Base-by-base conservation (phyloP, 163 green algal genomes). In the Trebouxia gelatinosa region DNA sequence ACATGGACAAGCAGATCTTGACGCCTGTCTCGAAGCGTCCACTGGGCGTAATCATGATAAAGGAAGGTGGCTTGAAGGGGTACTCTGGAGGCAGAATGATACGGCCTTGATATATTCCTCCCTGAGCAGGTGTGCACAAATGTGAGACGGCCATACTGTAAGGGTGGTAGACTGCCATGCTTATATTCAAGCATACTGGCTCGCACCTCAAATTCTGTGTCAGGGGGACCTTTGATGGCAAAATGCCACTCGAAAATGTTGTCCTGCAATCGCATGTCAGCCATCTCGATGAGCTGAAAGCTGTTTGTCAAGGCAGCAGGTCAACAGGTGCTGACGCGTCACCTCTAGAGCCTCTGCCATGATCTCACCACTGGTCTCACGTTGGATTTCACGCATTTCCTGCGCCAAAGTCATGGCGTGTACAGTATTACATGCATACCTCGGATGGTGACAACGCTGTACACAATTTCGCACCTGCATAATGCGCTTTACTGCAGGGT, bases 241-340 rank as follows among this genome's bases (percentile, higher is more conserved):
- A 99, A 99, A 58, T 98, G 90, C 95, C 95, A 99, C 83, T 99
- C 96, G 83, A 99, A 99, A 46, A 99, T 94, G 80, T 99, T 93
- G 23, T 93, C 91, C 93, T 98, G 88, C 57, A 78, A 40, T 26
- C 13, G n/a, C n/a, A n/a, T n/a, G n/a, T n/a, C n/a, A n/a, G n/a
- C n/a, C n/a, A n/a, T n/a, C n/a, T n/a, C n/a, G n/a, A n/a, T n/a
- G n/a, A n/a, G n/a, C n/a, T n/a, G n/a, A n/a, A n/a, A n/a, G n/a
- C n/a, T n/a, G n/a, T n/a, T n/a, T 23, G 61, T 54, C n/a, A 5
- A 59, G 7, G 29, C 17, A 46, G 46, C 11, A 34, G 38, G 6
- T 48, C 34, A 23, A 26, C 50, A 78, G 9, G 16, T 17, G 57
- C 34, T 11, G 9, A 40, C 26, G 5, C 81, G 94, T 90, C 90